A percentile compares a stretch with the other conserved stretches of the same genome.
Conservation (phyloP, 2,329 filamentous ascomycete species). For the Fusarium nodosum region DNA sequence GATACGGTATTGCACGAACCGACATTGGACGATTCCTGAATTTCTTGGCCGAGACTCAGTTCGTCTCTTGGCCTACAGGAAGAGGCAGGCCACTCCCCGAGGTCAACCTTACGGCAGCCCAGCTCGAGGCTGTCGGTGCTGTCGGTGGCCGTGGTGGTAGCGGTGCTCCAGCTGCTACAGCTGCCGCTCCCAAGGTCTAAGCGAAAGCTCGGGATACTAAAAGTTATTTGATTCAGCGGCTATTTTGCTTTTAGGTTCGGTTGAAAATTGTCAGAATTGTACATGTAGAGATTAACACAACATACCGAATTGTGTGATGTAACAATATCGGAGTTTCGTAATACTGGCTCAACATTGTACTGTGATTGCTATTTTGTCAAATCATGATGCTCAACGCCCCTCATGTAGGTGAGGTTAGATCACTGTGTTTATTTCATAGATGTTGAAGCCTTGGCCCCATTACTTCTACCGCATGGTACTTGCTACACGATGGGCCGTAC, state of each 20-base stretch:
- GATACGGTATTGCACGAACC: constrained; percentile 53
- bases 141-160: constrained; percentile 46
- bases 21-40: constrained; percentile 49
- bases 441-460: too few relatives aligned
- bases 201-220: not conserved
- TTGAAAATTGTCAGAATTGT: not conserved
- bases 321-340: not conserved
- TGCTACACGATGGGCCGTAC: not conserved
- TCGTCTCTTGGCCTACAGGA: constrained; percentile 50
- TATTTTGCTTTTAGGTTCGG: not conserved
- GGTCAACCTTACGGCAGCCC: constrained; percentile 34
- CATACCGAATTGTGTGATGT: not conserved
- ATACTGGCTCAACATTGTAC: not conserved
- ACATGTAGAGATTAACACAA: constrained; percentile 1
- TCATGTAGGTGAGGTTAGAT: not conserved
- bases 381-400: not conserved
- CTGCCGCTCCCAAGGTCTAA: constrained; percentile 12
- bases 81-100: constrained; percentile 48
- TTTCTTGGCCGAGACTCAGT: constrained; percentile 51
- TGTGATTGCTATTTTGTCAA: not conserved
- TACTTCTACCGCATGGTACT: too few relatives aligned
- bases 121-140: constrained; percentile 42
- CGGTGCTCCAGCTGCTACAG: constrained; percentile 2
- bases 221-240: constrained; percentile 19
- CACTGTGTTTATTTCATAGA: not conserved